phyloP scores from a whole-genome alignment of 164 flowering plant genomes.

The Amborella trichopoda region DNA sequence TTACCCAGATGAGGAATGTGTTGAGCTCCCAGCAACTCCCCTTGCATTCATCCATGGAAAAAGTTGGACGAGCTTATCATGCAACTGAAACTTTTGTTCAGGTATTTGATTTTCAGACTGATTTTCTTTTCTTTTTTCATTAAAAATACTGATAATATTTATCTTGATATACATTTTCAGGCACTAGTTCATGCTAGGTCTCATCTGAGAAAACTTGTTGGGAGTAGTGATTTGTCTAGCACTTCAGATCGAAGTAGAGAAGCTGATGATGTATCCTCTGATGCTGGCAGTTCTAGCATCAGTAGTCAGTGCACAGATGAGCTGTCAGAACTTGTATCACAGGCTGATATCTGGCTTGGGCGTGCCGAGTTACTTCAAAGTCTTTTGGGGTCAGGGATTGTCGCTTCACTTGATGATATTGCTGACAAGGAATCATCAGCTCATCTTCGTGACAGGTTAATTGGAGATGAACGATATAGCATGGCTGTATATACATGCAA shows the following conservation, averaged over 20 bases:
- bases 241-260: constrained; percentile 64
- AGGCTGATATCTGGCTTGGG: constrained; percentile 79
- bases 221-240: constrained; percentile 51
- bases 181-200: constrained; percentile 68
- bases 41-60: constrained; percentile 82
- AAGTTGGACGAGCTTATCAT: constrained; percentile 85
- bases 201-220: constrained; percentile 62
- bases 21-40: constrained; percentile 76
- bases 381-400: constrained; percentile 89
- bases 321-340: constrained; percentile 60
- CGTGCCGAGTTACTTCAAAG: constrained; percentile 98
- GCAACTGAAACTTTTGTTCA: constrained; percentile 95
- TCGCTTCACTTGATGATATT: constrained; percentile 94
- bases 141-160: background rate
- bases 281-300: constrained; percentile 76
- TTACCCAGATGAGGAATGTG: constrained; percentile 76
- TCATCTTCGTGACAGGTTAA: constrained; percentile 78
- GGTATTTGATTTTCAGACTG: constrained; percentile 26
- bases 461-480: constrained; percentile 81
- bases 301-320: constrained; percentile 84
- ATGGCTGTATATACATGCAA: constrained; percentile 98
- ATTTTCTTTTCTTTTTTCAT: background rate
- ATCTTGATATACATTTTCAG: constrained; percentile 23
- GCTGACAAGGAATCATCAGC: constrained; percentile 86
- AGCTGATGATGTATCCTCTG: constrained; percentile 84